Evolutionary conservation across 176 grass and related monocot genomes (phyloP).

Genomic region (Eleusine indica): DNA sequence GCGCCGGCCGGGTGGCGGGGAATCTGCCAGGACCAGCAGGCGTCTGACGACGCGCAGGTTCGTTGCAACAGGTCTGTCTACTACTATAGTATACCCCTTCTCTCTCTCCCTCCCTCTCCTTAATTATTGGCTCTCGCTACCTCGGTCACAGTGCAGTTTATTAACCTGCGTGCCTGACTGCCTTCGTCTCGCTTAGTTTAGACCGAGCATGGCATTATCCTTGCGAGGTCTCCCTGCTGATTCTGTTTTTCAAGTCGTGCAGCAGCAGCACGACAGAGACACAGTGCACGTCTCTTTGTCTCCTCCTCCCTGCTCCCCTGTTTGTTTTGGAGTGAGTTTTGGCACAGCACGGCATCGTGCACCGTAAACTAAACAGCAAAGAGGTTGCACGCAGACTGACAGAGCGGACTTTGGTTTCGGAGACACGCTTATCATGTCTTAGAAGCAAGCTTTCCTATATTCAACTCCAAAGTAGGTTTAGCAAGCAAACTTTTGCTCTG

Average conservation of each 20-base stretch:
- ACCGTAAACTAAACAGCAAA: not conserved
- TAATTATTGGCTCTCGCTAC: not conserved
- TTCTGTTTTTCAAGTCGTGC: constrained; percentile 17
- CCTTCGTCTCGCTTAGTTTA: not conserved
- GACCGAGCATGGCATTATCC: not conserved
- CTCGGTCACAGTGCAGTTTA: constrained; percentile 4
- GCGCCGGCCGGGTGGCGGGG: constrained; percentile 69
- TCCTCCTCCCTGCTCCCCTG: not conserved
- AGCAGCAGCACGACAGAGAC: not conserved
- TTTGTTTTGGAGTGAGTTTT: not conserved
- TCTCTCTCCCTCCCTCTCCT: not conserved
- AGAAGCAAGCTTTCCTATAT: not conserved
- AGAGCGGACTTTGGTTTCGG: not conserved
- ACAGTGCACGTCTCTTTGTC: constrained; percentile 3
- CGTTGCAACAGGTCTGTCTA: constrained; percentile 79
- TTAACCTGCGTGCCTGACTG: not conserved
- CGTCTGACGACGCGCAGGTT: constrained; percentile 57
- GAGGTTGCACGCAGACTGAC: not conserved
- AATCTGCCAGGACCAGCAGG: constrained; percentile 71
- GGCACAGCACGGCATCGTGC: not conserved
- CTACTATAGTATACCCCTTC: not conserved
- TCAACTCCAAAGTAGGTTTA: not conserved
- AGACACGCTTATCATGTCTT: constrained; percentile 1
- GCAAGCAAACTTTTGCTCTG: not conserved
- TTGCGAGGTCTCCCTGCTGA: not conserved